Evolutionary conservation across 106 monocot genomes (phyloP).

Genomic region (Phalaenopsis equestris): DNA sequence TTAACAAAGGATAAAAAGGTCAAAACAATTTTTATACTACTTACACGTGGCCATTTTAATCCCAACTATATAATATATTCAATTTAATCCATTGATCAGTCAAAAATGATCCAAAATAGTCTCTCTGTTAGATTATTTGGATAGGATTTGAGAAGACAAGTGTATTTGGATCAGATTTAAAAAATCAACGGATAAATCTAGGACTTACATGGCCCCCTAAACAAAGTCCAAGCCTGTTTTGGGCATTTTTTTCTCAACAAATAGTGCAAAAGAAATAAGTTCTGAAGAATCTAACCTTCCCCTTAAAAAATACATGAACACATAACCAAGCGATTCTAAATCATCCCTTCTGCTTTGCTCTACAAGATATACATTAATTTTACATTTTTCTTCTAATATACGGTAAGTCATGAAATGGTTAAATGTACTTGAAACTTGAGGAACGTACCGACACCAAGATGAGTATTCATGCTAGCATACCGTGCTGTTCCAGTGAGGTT

Average conservation of each 20-base stretch:
- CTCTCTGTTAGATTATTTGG: no score
- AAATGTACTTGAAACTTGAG: conserved; percentile 4
- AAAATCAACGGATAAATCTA: no score
- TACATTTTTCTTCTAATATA: neutral
- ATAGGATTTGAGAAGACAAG: no score
- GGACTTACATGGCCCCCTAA: no score
- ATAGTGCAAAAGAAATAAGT: neutral
- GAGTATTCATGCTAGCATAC: conserved; percentile 77
- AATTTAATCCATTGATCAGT: no score
- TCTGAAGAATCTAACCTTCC: conserved; percentile 54
- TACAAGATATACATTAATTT: conserved; percentile 13
- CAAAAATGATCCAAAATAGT: no score
- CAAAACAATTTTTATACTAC: no score
- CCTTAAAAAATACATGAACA: conserved; percentile 93
- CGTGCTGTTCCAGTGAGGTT: conserved; percentile 42
- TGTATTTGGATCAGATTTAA: no score
- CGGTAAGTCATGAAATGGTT: neutral
- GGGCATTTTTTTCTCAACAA: neutral
- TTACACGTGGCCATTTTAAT: no score
- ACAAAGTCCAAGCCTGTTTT: no score
- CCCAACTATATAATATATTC: no score
- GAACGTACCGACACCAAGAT: conserved; percentile 62
- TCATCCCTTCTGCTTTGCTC: conserved; percentile 98
- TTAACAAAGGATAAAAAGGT: neutral
- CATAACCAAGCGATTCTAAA: conserved; percentile 91